These are phyloP conservation scores for Alectoria sarmentosa DNA, from an alignment of 495 filamentous ascomycete species.

Conservation along the genomic window DNA sequence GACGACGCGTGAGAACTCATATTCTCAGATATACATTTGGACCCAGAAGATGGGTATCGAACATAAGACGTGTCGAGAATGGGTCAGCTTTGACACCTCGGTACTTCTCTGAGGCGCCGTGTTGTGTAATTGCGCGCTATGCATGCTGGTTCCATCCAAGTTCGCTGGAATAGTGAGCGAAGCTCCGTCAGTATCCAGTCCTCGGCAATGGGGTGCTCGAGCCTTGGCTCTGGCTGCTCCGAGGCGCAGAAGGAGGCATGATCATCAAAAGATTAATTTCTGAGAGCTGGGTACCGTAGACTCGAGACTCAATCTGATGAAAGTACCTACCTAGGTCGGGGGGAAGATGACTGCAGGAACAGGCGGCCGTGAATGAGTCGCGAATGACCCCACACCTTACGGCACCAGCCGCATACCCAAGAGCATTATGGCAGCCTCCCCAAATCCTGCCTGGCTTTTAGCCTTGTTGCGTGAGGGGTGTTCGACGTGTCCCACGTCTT, in stretches of 20 bases:
- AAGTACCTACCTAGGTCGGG: no score
- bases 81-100: no score
- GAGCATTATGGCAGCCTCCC: no score
- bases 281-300: slow-evolving; percentile 16
- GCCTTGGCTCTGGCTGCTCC: background rate
- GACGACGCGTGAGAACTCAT: no score
- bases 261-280: slow-evolving; percentile 7
- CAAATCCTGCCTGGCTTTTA: background rate
- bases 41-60: no score
- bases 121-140: no score
- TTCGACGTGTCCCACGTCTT: no score
- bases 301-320: slow-evolving; percentile 4
- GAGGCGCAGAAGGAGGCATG: slow-evolving; percentile 4
- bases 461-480: background rate
- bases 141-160: background rate
- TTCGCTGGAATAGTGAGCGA: background rate
- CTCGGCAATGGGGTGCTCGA: background rate
- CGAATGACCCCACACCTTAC: slow-evolving; percentile 9
- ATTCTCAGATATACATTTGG: no score
- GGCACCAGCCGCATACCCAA: slow-evolving; percentile 5
- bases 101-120: no score
- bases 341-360: slow-evolving; percentile 16
- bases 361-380: background rate
- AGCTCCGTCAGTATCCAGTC: background rate
- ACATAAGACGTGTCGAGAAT: no score